A percentile compares a stretch with the other conserved stretches of the same genome.
Evolutionary conservation across 2,329 filamentous ascomycete species (phyloP).

Genomic region (Trichoderma cornu-damae): DNA sequence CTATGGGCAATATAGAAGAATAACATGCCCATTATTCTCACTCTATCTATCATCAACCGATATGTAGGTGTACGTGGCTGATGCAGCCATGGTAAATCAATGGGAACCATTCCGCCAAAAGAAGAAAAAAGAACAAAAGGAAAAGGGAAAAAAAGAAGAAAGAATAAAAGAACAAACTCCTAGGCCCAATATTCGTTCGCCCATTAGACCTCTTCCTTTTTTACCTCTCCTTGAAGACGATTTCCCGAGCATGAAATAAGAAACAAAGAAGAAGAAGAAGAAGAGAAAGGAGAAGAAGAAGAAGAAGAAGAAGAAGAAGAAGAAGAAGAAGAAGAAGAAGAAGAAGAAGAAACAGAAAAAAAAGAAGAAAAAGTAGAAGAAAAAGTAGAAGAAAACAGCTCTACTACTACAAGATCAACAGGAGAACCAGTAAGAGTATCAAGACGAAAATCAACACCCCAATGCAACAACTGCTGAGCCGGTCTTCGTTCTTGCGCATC

Average conservation of each 20-base stretch:
- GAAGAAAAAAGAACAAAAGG: too few relatives aligned
- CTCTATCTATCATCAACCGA: background rate
- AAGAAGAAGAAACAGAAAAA: background rate
- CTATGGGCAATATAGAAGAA: constrained; percentile 7
- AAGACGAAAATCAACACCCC: constrained; percentile 80
- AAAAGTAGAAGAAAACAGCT: background rate
- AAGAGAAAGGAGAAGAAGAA: background rate
- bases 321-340: background rate
- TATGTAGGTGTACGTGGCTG: background rate
- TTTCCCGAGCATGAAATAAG: background rate
- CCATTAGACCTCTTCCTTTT: constrained; percentile 6
- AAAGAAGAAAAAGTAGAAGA: background rate
- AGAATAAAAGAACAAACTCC: background rate
- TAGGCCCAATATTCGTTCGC: background rate
- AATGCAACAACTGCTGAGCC: constrained; percentile 84
- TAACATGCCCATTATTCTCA: background rate
- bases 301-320: too few relatives aligned
- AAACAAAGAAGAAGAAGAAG: background rate
- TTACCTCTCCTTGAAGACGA: background rate
- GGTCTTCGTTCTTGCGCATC: constrained; percentile 85
- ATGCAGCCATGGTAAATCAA: background rate
- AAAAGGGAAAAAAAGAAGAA: too few relatives aligned
- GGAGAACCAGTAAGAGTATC: constrained; percentile 76
- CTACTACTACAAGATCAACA: constrained; percentile 53
- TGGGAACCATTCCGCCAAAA: background rate